phyloP scores from a whole-genome alignment of 345 rosid species.

The Eucalyptus dawsonii region DNA sequence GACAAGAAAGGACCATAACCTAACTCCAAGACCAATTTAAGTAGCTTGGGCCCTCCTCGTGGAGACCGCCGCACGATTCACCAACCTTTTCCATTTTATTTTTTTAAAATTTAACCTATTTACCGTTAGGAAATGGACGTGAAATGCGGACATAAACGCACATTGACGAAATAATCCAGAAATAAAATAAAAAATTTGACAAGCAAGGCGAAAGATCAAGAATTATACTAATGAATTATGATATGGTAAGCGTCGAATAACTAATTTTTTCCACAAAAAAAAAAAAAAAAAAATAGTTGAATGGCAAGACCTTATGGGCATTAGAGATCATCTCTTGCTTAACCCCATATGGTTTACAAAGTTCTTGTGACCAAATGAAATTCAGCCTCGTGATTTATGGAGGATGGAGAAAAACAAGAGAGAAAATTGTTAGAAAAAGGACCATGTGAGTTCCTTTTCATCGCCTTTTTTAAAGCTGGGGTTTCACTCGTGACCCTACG shows the following conservation, averaged over 20 bases:
- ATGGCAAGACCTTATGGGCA: neutral
- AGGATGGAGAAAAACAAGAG: neutral
- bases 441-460: neutral
- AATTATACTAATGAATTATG: neutral
- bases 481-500: neutral
- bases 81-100: neutral
- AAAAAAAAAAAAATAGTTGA: neutral
- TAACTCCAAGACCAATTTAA: neutral
- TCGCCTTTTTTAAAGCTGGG: neutral
- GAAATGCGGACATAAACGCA: neutral
- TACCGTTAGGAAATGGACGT: neutral
- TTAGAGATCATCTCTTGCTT: neutral
- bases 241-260: neutral
- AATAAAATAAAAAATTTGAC: neutral
- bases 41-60: neutral
- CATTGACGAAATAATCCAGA: neutral
- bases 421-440: neutral
- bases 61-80: neutral
- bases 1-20: neutral
- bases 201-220: neutral
- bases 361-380: neutral
- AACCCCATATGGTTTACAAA: neutral
- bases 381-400: neutral
- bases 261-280: neutral
- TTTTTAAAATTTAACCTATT: neutral